Evolutionary conservation across 192 early-diverging fungal genomes (phyloP).

Genomic region (Entophlyctis luteolus): DNA sequence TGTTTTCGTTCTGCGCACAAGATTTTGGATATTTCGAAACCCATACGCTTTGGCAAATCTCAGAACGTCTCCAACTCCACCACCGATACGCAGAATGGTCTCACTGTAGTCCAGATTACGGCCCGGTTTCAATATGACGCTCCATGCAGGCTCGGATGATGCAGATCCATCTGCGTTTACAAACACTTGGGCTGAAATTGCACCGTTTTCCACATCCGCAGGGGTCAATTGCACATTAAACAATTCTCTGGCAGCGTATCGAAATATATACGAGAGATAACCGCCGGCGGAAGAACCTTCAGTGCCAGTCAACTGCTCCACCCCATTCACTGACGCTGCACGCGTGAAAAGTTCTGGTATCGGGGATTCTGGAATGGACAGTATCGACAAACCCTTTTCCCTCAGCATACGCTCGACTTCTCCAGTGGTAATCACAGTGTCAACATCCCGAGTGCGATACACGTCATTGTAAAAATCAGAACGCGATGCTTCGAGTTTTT

Average conservation of each 20-base stretch:
- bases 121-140: constrained; percentile 64
- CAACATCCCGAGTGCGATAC: constrained; percentile 84
- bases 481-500: constrained; percentile 95
- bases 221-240: constrained; percentile 66
- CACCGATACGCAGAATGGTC: constrained; percentile 42
- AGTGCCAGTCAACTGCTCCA: constrained; percentile 49
- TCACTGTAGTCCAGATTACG: constrained; percentile 80
- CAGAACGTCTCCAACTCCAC: constrained; percentile 44
- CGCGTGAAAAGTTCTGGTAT: constrained; percentile 35
- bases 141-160: constrained; percentile 13
- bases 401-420: constrained; percentile 85
- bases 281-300: constrained; percentile 88
- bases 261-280: constrained; percentile 81
- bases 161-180: neutral
- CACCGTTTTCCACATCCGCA: constrained; percentile 46
- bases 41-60: constrained; percentile 88
- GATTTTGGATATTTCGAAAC: constrained; percentile 95
- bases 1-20: constrained; percentile 92
- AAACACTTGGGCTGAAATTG: neutral
- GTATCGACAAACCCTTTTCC: constrained; percentile 54
- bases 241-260: constrained; percentile 72
- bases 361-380: constrained; percentile 45
- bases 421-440: constrained; percentile 91
- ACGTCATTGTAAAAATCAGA: constrained; percentile 83
- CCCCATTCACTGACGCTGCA: neutral